Evolutionary conservation across 306 rosid species (phyloP), one percentile per base, ranked within the genome.

Genomic region (Pterocarpus santalinus): DNA sequence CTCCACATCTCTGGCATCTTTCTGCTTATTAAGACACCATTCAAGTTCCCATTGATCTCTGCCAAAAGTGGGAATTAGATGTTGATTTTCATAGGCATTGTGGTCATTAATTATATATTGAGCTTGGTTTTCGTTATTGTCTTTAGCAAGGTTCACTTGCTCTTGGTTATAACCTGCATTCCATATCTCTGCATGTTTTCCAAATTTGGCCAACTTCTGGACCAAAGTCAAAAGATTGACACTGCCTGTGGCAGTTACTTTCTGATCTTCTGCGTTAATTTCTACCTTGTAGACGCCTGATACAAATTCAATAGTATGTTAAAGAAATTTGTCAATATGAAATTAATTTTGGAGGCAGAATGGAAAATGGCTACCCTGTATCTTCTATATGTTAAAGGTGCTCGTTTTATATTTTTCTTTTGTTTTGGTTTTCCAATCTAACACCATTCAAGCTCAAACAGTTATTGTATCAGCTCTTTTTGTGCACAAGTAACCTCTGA

Each of bases 151-250:
- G 52, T 61, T 60, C 7, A 4, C 39, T 36, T 75, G 87, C 41
- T 65, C 81, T 41, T 69, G 73, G 65, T 69, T 80, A 84, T 73
- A 68, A 78, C 28, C 82, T 79, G 76, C 73, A 63, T 80, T 66
- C 84, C 76, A 78, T 63, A 87, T 77, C 69, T 90, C 94, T 63
- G 88, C 90, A 80, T 84, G 91, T 80, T 91, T 91, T 2, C 93
- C 92, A 44, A 77, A 73, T 78, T 55, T 88, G 43, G 44, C 79
- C 80, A 90, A 79, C 82, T 81, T 87, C 28, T 81, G 69, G 58
- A 88, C 83, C 88, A 89, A 76, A 78, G 75, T 81, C 30, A 86
- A 55, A 64, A 89, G 77, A 67, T 90, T 80, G 38, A 85, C 90
- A 75, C 10, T 75, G 44, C 97, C 89, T 73, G 39, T 80, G 51